Evolutionary conservation across 192 early-diverging fungal genomes (phyloP), one percentile per base, ranked within the genome.

Genomic region (Coemansia brasiliensis): DNA sequence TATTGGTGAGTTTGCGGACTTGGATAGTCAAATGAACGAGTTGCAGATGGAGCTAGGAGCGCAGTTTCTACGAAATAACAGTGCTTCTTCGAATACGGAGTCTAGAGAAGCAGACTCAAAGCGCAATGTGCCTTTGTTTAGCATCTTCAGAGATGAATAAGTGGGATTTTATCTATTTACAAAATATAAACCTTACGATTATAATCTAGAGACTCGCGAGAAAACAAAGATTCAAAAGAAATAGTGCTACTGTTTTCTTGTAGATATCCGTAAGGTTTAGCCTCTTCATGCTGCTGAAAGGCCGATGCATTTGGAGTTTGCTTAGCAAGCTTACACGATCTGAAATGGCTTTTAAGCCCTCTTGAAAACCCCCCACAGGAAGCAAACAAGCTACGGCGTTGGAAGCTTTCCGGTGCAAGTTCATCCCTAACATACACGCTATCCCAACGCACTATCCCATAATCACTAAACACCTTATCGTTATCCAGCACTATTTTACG

Each of bases 11-110:
- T 76, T 76, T 62, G 66, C 42, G 1, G 63, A 65, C 1, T 26
- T 76, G 15, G 73, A 76, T 13, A 59, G 55, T 39, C 73, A 76
- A 27, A 69, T 76, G 73, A 61, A 58, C 40, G 66, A 76, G 45
- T 58, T 76, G 24, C 66, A 76, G 45, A 66, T 69, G 67, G 50
- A 65, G 24, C 67, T 69, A 2, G 59, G 66, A 16, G 20, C 39
- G 11, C 44, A 58, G 44, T 57, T 57, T 39, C 39, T 41, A 17
- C 39, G 13, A 29, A 4, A 3, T 6, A 29, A 29, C 27, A 29
- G 27, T 29, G 27, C 27, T 4, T 29, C 27, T 29, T 29, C 27
- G 27, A 29, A 29, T 29, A 29, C 6, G 27, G 27, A 29, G 27
- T 6, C 27, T 29, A 29, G n/a, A n/a, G n/a, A 29, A 4, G 6